These are phyloP conservation scores for Solanum lycopersicoides DNA, from an alignment of 257 asterid genomes.

Conservation along the genomic window DNA sequence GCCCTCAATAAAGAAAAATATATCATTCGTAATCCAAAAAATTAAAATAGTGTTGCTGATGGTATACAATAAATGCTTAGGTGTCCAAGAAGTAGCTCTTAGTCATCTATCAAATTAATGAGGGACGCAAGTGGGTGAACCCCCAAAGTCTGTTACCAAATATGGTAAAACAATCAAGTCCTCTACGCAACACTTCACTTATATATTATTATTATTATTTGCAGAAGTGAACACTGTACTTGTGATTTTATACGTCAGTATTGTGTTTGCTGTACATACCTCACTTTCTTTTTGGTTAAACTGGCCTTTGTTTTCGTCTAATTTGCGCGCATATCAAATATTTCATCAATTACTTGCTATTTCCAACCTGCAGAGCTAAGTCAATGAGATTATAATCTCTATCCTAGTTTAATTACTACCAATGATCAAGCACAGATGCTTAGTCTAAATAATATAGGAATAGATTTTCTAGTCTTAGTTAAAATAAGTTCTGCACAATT, in stretches of 20 bases:
- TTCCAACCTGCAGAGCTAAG: neutral
- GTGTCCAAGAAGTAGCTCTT: neutral
- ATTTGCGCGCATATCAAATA: neutral
- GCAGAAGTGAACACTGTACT: neutral
- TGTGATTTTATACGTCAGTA: neutral
- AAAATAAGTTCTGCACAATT: neutral
- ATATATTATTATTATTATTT: neutral
- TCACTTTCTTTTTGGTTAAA: neutral
- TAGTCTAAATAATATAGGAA: neutral
- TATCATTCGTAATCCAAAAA: neutral
- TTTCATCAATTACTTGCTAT: neutral
- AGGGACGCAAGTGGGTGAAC: neutral
- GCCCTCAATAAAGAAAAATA: neutral
- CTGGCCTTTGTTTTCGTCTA: neutral
- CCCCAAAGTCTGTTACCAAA: neutral
- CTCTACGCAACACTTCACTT: neutral
- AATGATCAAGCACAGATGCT: neutral
- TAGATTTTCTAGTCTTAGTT: neutral
- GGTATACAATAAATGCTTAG: neutral
- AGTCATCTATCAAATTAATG: neutral
- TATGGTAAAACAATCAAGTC: neutral
- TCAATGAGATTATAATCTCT: neutral
- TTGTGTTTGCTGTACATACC: neutral
- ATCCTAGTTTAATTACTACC: neutral
- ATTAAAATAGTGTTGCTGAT: neutral